These are phyloP conservation scores for Sphaerobolus stellatus DNA, from an alignment of 1,284 basidiomycete species.

Conservation along the genomic window DNA sequence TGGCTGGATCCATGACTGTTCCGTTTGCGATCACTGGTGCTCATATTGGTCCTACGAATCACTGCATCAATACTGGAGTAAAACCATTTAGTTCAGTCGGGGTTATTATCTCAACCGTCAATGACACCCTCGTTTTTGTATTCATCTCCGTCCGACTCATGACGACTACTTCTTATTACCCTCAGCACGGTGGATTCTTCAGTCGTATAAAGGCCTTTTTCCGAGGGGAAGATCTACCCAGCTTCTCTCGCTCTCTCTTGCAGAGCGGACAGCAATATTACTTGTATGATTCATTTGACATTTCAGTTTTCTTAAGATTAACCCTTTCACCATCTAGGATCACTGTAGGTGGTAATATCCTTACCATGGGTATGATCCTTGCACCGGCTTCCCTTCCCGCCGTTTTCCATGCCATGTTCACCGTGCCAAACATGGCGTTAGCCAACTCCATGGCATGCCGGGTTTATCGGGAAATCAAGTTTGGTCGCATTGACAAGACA, in stretches of 20 bases:
- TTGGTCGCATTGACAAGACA: slow-evolving; percentile 9
- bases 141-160: slow-evolving; percentile 9
- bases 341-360: slow-evolving; percentile 5
- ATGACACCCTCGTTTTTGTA: slow-evolving; percentile 11
- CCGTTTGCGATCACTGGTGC: slow-evolving; percentile 11
- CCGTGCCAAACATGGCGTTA: slow-evolving; percentile 9
- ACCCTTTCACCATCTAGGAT: background rate
- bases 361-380: slow-evolving; percentile 9
- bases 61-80: slow-evolving; percentile 4
- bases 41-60: slow-evolving; percentile 11
- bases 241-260: background rate
- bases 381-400: slow-evolving; percentile 3
- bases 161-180: background rate
- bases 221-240: background rate
- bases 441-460: slow-evolving; percentile 7
- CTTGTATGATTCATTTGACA: slow-evolving; percentile 1
- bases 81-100: background rate
- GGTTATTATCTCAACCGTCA: background rate
- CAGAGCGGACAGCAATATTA: slow-evolving; percentile 13
- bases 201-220: slow-evolving; percentile 4
- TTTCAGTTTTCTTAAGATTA: background rate
- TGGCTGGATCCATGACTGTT: slow-evolving; percentile 10
- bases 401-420: slow-evolving; percentile 6
- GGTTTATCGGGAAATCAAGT: slow-evolving; percentile 10
- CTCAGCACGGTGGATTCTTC: background rate